Evolutionary conservation across 495 filamentous ascomycete genomes (phyloP), one percentile per base, ranked within the genome.

Genomic region (Bacidia gigantensis): DNA sequence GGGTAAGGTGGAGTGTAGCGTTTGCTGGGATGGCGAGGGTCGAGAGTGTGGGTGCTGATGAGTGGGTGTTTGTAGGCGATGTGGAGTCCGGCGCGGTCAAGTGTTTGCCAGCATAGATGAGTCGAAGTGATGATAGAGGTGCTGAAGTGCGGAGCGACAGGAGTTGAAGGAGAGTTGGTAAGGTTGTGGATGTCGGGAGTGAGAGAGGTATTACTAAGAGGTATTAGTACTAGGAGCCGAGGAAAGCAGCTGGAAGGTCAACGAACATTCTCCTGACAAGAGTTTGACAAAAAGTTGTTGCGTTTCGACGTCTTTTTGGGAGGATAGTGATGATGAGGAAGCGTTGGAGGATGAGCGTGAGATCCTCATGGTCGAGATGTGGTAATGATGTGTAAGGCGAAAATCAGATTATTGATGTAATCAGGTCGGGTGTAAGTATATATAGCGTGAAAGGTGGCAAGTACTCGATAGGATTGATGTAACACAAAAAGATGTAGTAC

Each of bases 121-220:
- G 64, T 50, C 65, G 63, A 52, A 68, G 69, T 43, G 60, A 51
- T 47, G 57, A 43, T 38, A 62, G 45, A 20, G 67, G 64, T 29
- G 64, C 54, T 58, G 67, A 67, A 58, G 67, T 68, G 50, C 61
- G 62, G 26, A 74, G 66, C 18, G 71, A 64, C 62, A 73, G 62
- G 38, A 74, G 67, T 3, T 65, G 62, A 42, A 51, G 64, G 49
- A 73, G 68, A 11, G 64, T 69, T 52, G 60, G 41, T 53, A 73
- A 60, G 11, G 71, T 59, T n/a, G 71, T 62, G 39, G 48, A 44
- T 11, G 52, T 47, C 3, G 60, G 60, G 54, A 72, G 29, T 44
- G 60, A 41, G 53, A 50, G 14, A 62, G 67, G 54, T 26, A 60
- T 57, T 12, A 54, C 57, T 61, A 17, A 2, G 18, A 3, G 50